Percentiles rank a stretch among this genome's conserved stretches.
Evolutionary conservation across 148 eudicot species (phyloP).

Genomic region (Pouteria glomerata): DNA sequence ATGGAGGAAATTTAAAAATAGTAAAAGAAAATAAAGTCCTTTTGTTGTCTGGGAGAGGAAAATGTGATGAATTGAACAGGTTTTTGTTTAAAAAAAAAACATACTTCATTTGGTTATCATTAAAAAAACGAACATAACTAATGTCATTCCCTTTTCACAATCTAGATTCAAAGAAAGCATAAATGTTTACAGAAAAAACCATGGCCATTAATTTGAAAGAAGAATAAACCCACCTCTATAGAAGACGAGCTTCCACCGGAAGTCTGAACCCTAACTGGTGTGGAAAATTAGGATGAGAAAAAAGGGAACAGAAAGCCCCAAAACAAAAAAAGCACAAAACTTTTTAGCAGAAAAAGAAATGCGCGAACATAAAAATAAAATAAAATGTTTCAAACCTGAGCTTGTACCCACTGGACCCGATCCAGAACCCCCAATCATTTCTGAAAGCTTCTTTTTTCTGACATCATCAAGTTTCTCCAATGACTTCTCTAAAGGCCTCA

Average conservation of each 20-base stretch:
- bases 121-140: too few relatives aligned
- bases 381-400: conserved; percentile 46
- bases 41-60: too few relatives aligned
- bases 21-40: too few relatives aligned
- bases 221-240: conserved; percentile 43
- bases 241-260: conserved; percentile 49
- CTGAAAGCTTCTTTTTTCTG: conserved; percentile 84
- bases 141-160: too few relatives aligned
- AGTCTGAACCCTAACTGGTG: conserved; percentile 46
- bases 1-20: too few relatives aligned
- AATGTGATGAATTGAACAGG: too few relatives aligned
- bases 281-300: conserved; percentile 8
- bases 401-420: conserved; percentile 41
- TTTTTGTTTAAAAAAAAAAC: too few relatives aligned
- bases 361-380: not conserved
- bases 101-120: too few relatives aligned
- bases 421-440: conserved; percentile 83
- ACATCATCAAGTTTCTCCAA: conserved; percentile 97
- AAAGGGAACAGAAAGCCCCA: not conserved
- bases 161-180: too few relatives aligned
- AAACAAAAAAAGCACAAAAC: not conserved
- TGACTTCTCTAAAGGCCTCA: conserved; percentile 98
- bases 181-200: too few relatives aligned
- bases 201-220: conserved; percentile 4
- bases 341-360: conserved; percentile 1